Conservation (phyloP, 306 rosid genomes). For the Astragalus membranaceus region DNA sequence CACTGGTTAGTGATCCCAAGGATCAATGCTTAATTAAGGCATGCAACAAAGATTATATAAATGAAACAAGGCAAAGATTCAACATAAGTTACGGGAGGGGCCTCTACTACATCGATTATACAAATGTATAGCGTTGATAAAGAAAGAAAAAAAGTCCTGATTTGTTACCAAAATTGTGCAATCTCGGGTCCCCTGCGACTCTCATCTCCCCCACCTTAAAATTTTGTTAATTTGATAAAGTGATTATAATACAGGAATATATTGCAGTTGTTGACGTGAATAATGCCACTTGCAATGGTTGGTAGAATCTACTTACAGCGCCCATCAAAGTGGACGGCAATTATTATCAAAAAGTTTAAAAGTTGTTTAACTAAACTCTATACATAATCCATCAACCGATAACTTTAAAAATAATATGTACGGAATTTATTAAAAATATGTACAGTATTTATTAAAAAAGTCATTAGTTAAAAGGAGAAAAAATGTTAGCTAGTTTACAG, state of each 20-base stretch:
- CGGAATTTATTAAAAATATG: too few species aligned
- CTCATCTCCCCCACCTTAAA: not conserved
- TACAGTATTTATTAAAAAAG: too few species aligned
- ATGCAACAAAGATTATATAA: not conserved
- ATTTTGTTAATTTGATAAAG: not conserved
- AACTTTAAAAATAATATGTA: too few species aligned
- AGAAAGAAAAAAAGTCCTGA: slow-evolving; percentile 3
- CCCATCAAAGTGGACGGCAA: slow-evolving; percentile 21
- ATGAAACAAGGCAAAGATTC: slow-evolving; percentile 16
- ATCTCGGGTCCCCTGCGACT: slow-evolving; percentile 5
- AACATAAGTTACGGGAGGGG: slow-evolving; percentile 27
- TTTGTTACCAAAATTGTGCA: not conserved
- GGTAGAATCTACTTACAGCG: slow-evolving; percentile 31
- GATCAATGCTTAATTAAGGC: slow-evolving; percentile 11
- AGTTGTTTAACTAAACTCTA: not conserved
- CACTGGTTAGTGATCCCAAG: not conserved
- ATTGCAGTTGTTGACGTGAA: slow-evolving; percentile 7
- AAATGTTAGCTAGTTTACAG: too few species aligned
- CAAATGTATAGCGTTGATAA: not conserved
- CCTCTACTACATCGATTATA: too few species aligned
- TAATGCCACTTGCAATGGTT: slow-evolving; percentile 17
- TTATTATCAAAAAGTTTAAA: slow-evolving; percentile 7
- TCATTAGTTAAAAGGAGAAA: too few species aligned
- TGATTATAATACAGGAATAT: slow-evolving; percentile 11
- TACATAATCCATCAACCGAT: too few species aligned